Percentiles rank a stretch among this genome's conserved stretches.
Conservation (phyloP, 73 alveolate species). For the Halteria grandinella region DNA sequence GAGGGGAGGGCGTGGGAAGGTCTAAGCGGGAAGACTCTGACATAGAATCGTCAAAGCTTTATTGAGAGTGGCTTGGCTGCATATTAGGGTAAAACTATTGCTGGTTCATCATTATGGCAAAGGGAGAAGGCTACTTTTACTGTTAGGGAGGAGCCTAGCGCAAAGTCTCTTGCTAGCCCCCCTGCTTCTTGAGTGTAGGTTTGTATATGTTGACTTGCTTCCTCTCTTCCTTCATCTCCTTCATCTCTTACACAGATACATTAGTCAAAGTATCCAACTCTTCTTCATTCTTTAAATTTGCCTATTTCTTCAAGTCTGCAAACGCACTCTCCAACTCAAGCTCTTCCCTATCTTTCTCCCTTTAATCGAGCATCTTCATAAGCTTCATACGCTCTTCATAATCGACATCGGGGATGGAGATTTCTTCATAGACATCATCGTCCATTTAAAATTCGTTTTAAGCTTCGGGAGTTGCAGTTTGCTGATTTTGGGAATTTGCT, state of each 20-base stretch:
- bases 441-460: background rate
- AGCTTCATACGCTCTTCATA: constrained; percentile 32
- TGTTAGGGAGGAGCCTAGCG: no score
- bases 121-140: no score
- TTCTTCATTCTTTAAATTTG: constrained; percentile 28
- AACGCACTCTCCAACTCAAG: constrained; percentile 9
- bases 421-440: constrained; percentile 34
- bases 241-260: constrained; percentile 13
- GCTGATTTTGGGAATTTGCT: background rate
- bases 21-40: no score
- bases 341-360: constrained; percentile 28
- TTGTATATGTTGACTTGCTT: constrained; percentile 24
- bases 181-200: constrained; percentile 15
- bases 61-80: no score
- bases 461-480: background rate
- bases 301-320: background rate
- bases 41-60: no score
- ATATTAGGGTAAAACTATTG: no score
- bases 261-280: constrained; percentile 2
- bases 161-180: no score
- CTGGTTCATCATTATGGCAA: no score
- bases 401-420: constrained; percentile 20
- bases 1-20: no score
- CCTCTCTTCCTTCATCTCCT: constrained; percentile 23
- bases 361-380: background rate